Evolutionary conservation across 257 asterid species (phyloP).

Genomic region (Leptodermis oblonga): DNA sequence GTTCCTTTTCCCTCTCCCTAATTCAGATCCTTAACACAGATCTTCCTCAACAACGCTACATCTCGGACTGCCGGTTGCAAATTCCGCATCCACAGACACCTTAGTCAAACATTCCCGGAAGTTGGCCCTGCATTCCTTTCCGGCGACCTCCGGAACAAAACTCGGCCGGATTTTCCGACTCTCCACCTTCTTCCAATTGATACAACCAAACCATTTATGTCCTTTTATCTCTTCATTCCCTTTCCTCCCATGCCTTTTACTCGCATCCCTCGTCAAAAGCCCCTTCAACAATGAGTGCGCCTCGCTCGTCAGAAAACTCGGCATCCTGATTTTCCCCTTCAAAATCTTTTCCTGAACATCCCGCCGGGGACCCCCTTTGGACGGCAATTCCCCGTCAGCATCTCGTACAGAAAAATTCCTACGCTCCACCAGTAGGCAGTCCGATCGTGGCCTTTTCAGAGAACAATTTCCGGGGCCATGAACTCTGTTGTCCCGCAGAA

Average conservation of each 20-base stretch:
- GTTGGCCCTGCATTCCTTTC: constrained; percentile 61
- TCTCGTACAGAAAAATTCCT: constrained; percentile 63
- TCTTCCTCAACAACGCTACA: background rate
- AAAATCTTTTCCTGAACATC: constrained; percentile 60
- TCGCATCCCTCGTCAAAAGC: constrained; percentile 59
- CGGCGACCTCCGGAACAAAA: constrained; percentile 58
- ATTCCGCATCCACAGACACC: background rate
- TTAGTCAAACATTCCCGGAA: constrained; percentile 30
- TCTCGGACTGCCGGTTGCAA: background rate
- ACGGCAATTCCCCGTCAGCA: constrained; percentile 79
- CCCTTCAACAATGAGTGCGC: constrained; percentile 75
- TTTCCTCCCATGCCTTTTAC: constrained; percentile 44
- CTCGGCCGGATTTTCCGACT: constrained; percentile 54
- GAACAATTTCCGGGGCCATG: constrained; percentile 76
- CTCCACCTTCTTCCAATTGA: constrained; percentile 69
- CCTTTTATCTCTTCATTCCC: constrained; percentile 52
- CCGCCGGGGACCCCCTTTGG: constrained; percentile 43
- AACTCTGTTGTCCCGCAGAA: constrained; percentile 70
- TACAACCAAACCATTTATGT: constrained; percentile 63
- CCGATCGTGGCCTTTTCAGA: constrained; percentile 56
- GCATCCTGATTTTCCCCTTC: constrained; percentile 57
- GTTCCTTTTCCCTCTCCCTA: too few species aligned
- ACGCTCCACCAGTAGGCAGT: constrained; percentile 93
- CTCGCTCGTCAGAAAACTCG: constrained; percentile 55
- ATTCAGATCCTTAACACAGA: too few species aligned